Percentiles rank a stretch among this genome's conserved stretches.
Evolutionary conservation across 768 basidiomycete genomes (phyloP).

Genomic region (Hygrocybe punicea): DNA sequence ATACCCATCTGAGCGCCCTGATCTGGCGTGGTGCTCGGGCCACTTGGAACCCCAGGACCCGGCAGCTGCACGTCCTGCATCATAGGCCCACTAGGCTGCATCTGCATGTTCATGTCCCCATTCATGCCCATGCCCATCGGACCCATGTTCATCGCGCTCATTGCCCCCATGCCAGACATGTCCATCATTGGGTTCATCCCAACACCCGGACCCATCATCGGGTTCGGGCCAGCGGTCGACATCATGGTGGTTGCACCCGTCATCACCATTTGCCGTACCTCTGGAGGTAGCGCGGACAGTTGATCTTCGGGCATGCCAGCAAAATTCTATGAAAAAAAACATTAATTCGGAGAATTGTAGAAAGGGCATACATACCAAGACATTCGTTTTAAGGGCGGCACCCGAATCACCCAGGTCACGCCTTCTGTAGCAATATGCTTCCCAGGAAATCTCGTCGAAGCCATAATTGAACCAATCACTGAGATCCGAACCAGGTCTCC

Average conservation of each 20-base stretch:
- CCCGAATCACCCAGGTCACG: conserved; percentile 78
- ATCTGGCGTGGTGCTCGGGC: conserved; percentile 41
- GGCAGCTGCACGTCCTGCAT: conserved; percentile 34
- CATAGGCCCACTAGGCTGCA: conserved; percentile 33
- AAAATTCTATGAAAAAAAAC: conserved; percentile 60
- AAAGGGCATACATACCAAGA: conserved; percentile 56
- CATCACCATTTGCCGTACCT: conserved; percentile 85
- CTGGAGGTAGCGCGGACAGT: conserved; percentile 70
- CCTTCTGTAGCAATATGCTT: conserved; percentile 83
- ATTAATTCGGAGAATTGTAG: conserved; percentile 11
- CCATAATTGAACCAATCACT: conserved; percentile 99
- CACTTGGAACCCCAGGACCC: conserved; percentile 38
- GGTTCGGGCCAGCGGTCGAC: conserved; percentile 53
- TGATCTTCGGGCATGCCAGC: conserved; percentile 81
- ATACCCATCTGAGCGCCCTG: conserved; percentile 41
- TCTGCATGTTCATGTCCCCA: conserved; percentile 58
- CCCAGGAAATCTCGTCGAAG: conserved; percentile 96
- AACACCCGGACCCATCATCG: conserved; percentile 60
- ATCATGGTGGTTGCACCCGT: conserved; percentile 76
- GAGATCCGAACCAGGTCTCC: conserved; percentile 85
- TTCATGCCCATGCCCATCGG: conserved; percentile 65
- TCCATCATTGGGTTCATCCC: conserved; percentile 59
- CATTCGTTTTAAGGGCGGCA: conserved; percentile 75
- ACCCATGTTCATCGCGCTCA: conserved; percentile 41
- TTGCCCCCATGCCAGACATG: conserved; percentile 55